Base-by-base conservation (phyloP, 208 protist genomes). In the Trichomonas gallinae region DNA sequence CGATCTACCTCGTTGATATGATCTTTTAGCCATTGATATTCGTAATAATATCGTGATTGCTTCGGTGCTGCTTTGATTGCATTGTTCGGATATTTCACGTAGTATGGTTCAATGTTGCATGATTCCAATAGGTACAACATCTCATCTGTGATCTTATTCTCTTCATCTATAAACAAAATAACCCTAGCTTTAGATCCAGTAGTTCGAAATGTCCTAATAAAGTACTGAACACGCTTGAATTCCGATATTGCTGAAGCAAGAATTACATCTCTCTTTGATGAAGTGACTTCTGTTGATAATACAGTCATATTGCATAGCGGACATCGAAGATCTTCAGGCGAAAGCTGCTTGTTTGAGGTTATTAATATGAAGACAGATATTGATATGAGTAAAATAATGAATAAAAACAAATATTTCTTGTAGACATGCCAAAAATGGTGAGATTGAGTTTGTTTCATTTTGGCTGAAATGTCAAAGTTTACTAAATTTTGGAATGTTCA, bases 1-100 rank as follows among this genome's bases (percentile, higher is more conserved):
- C 87, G 40, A 93, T 93, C 87, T 38, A 93, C 87, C 51, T 93
- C 87, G n/a, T 93, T 38, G 15, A 93, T 51, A 51, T 93, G 87
- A 0, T n/a, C 8, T 93, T 34, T 38, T 38, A 93, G 44, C 87
- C 87, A 93, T 51, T 93, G 87, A n/a, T 93, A 26, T 42, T 93
- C 42, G 31, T 38, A 93, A 38, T 93, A 93, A 38, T 93, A 93
- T 0, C 87, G 8, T 51, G 44, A 44, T 26, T 49, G 23, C 17
- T 93, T 93, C 0, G 87, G 26, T 17, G 26, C 40, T 8, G 11
- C 40, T 21, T 51, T 48, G 2, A 93, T 10, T 49, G 46, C 34
- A 40, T 48, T 0, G n/a, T 51, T 51, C 10, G 23, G 44, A 42
- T 51, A 51, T n/a, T 51, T 93, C 34, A 93, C 87, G 51, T 38